Base-by-base conservation (phyloP, 2,329 filamentous ascomycete genomes). In the Exophiala oligosperma region DNA sequence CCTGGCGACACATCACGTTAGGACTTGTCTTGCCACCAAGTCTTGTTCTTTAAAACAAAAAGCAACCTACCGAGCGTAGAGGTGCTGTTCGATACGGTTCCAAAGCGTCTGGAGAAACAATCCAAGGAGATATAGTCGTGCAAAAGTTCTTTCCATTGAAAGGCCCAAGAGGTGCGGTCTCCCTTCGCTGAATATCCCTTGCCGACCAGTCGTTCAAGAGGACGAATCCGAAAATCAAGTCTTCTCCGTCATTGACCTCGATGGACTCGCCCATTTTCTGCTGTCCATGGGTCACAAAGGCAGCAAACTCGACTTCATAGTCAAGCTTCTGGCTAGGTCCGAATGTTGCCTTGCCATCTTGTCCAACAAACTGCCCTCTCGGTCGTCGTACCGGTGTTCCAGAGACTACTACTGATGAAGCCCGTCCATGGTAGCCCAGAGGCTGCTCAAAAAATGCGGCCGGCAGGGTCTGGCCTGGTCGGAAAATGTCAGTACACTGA, bases 331-430 rank as follows among this genome's bases (percentile, higher is more conserved):
- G 81, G 69, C 81, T 84, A 0, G 87, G 82, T 7, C 79, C 81
- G 61, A 89, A 86, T 17, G 48, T 26, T 7, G 41, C 17, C 24
- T 49, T 28, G 11, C 52, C 59, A 17, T 58, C 41, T 14, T 44
- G 26, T 28, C 26, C 38, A 14, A 32, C 21, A 37, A 46, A 52
- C 28, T 49, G 51, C 17, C 47, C 50, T 17, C 48, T 56, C 11
- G 62, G 62, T n/a, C 62, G 21, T 24, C 46, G 49, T 5, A 64
- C 28, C 2, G 56, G 47, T 9, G 56, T 91, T 8, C 88, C 88
- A 0, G 88, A 91, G 4, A 90, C 79, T 0, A 92, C 87, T 14
- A 93, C 81, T 17, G 86, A 90, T 1, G 88, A 91, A 1, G 89
- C 84, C 4, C 61, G 61, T 12, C 59, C 59, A 26, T 52, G 29